These are phyloP conservation scores for Penicillium pancosmium DNA, from an alignment of 495 filamentous ascomycete genomes.

Conservation along the genomic window DNA sequence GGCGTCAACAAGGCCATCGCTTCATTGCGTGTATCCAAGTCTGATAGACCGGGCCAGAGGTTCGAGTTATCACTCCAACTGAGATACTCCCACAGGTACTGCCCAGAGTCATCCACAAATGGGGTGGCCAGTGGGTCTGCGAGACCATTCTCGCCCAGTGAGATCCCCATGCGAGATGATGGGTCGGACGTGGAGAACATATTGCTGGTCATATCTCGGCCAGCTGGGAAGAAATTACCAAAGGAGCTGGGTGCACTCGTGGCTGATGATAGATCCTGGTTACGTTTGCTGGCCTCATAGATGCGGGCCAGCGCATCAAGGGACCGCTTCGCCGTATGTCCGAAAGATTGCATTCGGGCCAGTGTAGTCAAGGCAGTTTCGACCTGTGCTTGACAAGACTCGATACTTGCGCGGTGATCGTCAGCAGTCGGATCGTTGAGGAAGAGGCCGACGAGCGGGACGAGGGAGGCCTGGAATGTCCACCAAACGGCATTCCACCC, in stretches of 20 bases:
- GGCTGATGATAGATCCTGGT: slow-evolving; percentile 18
- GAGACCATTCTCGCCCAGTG: slow-evolving; percentile 29
- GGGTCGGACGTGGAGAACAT: slow-evolving; percentile 26
- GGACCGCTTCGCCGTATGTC: slow-evolving; percentile 68
- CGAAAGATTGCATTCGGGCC: slow-evolving; percentile 70
- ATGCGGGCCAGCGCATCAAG: slow-evolving; percentile 70
- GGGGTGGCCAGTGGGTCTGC: slow-evolving; percentile 31
- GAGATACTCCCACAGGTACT: slow-evolving; percentile 48
- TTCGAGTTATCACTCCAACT: slow-evolving; percentile 44
- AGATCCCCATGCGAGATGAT: slow-evolving; percentile 19
- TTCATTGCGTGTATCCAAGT: slow-evolving; percentile 33
- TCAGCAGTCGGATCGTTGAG: slow-evolving; percentile 61
- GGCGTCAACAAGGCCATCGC: slow-evolving; percentile 29
- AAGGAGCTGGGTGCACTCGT: slow-evolving; percentile 12
- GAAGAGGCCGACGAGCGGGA: slow-evolving; percentile 73
- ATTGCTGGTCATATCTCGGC: slow-evolving; percentile 22
- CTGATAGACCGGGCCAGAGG: slow-evolving; percentile 37
- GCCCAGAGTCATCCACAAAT: slow-evolving; percentile 39
- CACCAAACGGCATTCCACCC: slow-evolving; percentile 87
- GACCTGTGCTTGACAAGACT: slow-evolving; percentile 55
- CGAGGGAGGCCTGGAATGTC: slow-evolving; percentile 77
- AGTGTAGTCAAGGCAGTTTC: slow-evolving; percentile 69
- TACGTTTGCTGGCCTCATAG: slow-evolving; percentile 60
- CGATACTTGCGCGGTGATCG: slow-evolving; percentile 56
- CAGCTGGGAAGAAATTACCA: slow-evolving; percentile 19